Conservation (phyloP, 495 filamentous ascomycete genomes). For the Aspergillus baeticus region DNA sequence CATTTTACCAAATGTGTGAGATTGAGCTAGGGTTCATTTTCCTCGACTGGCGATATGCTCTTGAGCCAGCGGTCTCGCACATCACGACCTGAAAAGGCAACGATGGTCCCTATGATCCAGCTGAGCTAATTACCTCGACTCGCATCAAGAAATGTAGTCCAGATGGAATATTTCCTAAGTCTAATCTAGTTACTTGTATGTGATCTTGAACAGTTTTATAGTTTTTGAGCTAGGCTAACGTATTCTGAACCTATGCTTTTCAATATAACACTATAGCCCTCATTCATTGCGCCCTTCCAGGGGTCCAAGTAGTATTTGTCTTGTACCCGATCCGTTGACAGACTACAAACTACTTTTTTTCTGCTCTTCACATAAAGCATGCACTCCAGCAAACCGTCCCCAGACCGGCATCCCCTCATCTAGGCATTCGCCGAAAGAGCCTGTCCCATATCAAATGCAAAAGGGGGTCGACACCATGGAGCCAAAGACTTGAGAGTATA, state of each 20-base stretch:
- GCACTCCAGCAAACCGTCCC: neutral
- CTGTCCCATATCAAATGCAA: conserved; percentile 3
- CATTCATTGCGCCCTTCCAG: neutral
- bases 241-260: conserved; percentile 12
- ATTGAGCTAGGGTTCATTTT: no score
- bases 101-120: no score
- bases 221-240: conserved; percentile 8
- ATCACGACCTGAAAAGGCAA: no score
- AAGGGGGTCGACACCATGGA: neutral
- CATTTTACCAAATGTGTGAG: neutral
- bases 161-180: neutral
- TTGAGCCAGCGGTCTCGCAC: no score
- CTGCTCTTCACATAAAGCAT: neutral
- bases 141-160: no score
- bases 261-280: neutral
- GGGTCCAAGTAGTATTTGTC: conserved; percentile 6
- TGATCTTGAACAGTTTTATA: neutral
- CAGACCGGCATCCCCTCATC: no score
- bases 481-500: neutral
- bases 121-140: no score
- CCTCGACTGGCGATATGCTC: no score
- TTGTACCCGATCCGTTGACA: neutral
- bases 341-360: neutral
- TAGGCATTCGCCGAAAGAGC: neutral
- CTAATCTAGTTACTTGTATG: neutral